Percentiles rank a stretch among this genome's conserved stretches.
Evolutionary conservation across 768 basidiomycete genomes (phyloP).

Genomic region (Lactarius psammicola): DNA sequence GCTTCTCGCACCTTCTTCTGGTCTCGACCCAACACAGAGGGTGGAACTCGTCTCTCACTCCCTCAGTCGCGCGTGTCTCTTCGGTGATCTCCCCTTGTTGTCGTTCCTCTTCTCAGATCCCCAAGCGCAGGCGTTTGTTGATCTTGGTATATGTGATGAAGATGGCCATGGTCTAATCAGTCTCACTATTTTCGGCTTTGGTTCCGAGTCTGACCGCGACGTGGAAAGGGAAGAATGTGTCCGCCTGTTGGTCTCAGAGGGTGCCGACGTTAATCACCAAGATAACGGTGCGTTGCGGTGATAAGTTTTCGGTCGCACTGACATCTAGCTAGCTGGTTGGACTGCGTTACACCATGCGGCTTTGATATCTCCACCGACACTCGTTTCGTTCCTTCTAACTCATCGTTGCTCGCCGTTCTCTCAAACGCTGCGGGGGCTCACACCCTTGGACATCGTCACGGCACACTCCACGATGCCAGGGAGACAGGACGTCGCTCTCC

Average conservation of each 20-base stretch:
- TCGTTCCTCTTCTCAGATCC: constrained; percentile 70
- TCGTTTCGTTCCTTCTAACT: constrained; percentile 90
- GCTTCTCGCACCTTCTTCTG: constrained; percentile 64
- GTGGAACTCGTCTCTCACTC: constrained; percentile 70
- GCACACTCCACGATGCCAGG: constrained; percentile 80
- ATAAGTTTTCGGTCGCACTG: background rate
- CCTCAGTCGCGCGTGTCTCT: constrained; percentile 70
- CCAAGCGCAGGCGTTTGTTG: constrained; percentile 62
- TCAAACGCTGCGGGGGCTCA: constrained; percentile 73
- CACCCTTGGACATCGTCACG: constrained; percentile 86
- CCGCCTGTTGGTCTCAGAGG: constrained; percentile 72
- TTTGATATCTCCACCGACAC: constrained; percentile 81
- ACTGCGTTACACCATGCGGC: constrained; percentile 92
- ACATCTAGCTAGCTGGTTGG: constrained; percentile 72
- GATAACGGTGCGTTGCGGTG: constrained; percentile 57
- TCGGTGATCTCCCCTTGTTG: constrained; percentile 70
- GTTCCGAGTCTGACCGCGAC: constrained; percentile 75
- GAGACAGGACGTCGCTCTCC: constrained; percentile 79
- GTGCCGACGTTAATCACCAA: constrained; percentile 58
- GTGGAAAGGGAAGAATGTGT: constrained; percentile 92
- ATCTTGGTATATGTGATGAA: constrained; percentile 73
- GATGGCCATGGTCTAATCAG: constrained; percentile 83
- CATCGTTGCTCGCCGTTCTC: constrained; percentile 85
- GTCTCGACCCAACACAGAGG: constrained; percentile 66
- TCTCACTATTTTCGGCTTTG: constrained; percentile 76